These are phyloP conservation scores for Fusarium sp. DNA, from an alignment of 2,329 filamentous ascomycete species.

Conservation along the genomic window DNA sequence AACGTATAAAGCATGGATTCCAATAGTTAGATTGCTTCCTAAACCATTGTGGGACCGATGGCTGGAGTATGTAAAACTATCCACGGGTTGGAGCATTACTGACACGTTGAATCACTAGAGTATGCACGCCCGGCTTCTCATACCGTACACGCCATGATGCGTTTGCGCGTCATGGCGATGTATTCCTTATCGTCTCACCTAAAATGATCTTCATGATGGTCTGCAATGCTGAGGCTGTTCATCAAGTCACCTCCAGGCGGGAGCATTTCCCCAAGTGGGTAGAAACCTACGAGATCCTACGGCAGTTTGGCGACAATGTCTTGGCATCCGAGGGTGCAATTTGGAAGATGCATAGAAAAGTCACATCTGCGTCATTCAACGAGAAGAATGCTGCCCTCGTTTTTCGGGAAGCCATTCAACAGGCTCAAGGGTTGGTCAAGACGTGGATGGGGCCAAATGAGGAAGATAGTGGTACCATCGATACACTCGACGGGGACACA, in stretches of 20 bases:
- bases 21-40: conserved; percentile 68
- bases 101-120: conserved; percentile 52
- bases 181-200: conserved; percentile 74
- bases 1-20: conserved; percentile 66
- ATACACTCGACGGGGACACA: conserved; percentile 71
- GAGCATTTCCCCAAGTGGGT: conserved; percentile 73
- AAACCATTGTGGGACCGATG: conserved; percentile 67
- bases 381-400: conserved; percentile 80
- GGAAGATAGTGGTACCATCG: conserved; percentile 59
- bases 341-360: conserved; percentile 81
- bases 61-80: conserved; percentile 65
- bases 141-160: conserved; percentile 68
- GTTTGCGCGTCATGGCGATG: conserved; percentile 72
- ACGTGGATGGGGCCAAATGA: conserved; percentile 64
- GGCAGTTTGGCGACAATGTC: conserved; percentile 76
- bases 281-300: conserved; percentile 54
- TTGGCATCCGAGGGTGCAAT: conserved; percentile 75
- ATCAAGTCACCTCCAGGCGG: conserved; percentile 73
- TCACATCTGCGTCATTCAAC: conserved; percentile 78
- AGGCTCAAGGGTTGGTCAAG: conserved; percentile 72
- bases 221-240: conserved; percentile 74
- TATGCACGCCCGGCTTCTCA: conserved; percentile 71
- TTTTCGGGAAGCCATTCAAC: conserved; percentile 71
- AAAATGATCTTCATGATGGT: conserved; percentile 66
- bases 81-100: conserved; percentile 21